Evolutionary conservation across 768 basidiomycete genomes (phyloP).

Genomic region (Cubamyces lactineus): DNA sequence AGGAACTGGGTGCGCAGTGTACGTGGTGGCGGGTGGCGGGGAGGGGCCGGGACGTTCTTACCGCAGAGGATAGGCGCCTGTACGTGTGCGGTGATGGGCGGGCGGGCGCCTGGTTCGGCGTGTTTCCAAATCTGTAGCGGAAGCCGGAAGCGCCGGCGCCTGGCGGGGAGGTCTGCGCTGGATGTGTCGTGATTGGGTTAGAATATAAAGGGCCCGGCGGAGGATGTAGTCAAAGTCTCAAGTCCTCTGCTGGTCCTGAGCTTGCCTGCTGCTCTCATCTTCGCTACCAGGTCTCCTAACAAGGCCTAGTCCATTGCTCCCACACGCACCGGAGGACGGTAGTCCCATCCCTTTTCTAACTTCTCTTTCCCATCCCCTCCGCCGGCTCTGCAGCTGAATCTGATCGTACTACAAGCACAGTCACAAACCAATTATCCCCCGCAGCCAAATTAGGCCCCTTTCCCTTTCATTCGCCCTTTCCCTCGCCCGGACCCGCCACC

Average conservation of each 20-base stretch:
- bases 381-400: constrained; percentile 10
- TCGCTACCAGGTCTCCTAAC: neutral
- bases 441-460: constrained; percentile 15
- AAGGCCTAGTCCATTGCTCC: neutral
- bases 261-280: no score
- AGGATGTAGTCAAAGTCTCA: neutral
- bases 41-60: neutral
- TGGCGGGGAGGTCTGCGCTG: constrained; percentile 1
- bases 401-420: constrained; percentile 11
- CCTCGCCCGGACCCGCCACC: constrained; percentile 14
- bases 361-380: constrained; percentile 14
- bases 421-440: constrained; percentile 22
- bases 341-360: neutral
- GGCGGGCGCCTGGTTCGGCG: neutral
- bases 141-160: neutral
- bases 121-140: neutral
- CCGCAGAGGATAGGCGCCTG: no score
- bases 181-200: constrained; percentile 4
- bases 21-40: neutral
- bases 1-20: no score
- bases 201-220: constrained; percentile 15
- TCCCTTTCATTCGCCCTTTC: constrained; percentile 1
- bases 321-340: neutral
- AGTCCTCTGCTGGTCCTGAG: neutral
- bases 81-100: neutral